Evolutionary conservation across 176 grass and related monocot genomes (phyloP).

Genomic region (Rhipidocladum racemiflorum): DNA sequence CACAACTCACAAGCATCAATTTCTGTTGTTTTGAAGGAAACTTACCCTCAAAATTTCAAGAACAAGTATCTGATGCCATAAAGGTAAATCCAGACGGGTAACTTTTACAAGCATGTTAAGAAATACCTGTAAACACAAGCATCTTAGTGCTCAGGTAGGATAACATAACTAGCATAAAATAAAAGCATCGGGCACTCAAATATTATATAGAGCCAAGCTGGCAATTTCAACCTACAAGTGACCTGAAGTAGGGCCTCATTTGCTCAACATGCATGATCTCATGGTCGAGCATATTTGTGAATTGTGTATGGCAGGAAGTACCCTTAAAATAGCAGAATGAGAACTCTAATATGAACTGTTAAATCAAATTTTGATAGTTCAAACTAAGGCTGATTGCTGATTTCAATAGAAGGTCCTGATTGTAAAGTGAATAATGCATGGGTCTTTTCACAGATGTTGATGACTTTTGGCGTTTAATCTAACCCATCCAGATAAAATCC

Average conservation of each 20-base stretch:
- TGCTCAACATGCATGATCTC: background rate
- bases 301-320: background rate
- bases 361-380: slow-evolving; percentile 13
- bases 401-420: background rate
- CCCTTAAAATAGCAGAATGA: slow-evolving; percentile 14
- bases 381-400: slow-evolving; percentile 17
- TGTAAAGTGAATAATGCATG: slow-evolving; percentile 8
- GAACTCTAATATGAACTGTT: background rate
- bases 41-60: slow-evolving; percentile 97
- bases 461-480: slow-evolving; percentile 18
- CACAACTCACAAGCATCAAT: slow-evolving; percentile 14
- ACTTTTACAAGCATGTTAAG: slow-evolving; percentile 98
- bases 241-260: background rate
- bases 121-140: slow-evolving; percentile 68
- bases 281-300: background rate
- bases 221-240: slow-evolving; percentile 1
- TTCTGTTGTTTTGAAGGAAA: slow-evolving; percentile 16
- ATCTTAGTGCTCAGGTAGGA: slow-evolving; percentile 32
- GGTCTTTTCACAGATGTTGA: background rate
- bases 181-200: background rate
- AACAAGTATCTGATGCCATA: slow-evolving; percentile 98
- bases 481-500: background rate
- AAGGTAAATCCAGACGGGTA: slow-evolving; percentile 84
- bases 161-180: slow-evolving; percentile 24
- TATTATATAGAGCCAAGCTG: slow-evolving; percentile 13